These are phyloP conservation scores for Leucocoprinus gongylophorus DNA, from an alignment of 1,284 basidiomycete genomes.

Conservation along the genomic window DNA sequence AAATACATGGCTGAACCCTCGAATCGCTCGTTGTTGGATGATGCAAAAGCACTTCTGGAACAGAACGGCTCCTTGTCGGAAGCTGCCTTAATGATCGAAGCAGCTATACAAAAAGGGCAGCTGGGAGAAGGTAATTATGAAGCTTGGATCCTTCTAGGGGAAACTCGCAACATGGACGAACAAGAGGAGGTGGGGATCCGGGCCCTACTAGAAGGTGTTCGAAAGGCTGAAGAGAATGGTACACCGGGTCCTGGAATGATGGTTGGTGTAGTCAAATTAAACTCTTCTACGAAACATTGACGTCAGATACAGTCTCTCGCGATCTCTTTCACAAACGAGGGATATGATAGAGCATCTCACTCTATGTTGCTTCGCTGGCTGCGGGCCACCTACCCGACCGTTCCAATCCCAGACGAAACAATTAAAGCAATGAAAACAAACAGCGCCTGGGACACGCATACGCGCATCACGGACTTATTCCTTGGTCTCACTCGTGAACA, in stretches of 20 bases:
- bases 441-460: slow-evolving; percentile 82
- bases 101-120: slow-evolving; percentile 76
- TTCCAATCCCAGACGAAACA: slow-evolving; percentile 52
- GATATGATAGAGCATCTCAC: slow-evolving; percentile 84
- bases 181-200: slow-evolving; percentile 74
- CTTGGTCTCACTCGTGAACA: slow-evolving; percentile 79
- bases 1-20: slow-evolving; percentile 51
- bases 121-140: slow-evolving; percentile 78
- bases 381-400: slow-evolving; percentile 65
- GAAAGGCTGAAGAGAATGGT: slow-evolving; percentile 52
- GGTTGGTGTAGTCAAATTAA: slow-evolving; percentile 38
- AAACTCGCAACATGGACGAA: slow-evolving; percentile 96
- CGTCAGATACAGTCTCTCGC: slow-evolving; percentile 67
- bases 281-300: not conserved
- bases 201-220: slow-evolving; percentile 66
- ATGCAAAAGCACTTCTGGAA: slow-evolving; percentile 69
- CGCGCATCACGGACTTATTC: slow-evolving; percentile 78
- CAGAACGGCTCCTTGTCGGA: slow-evolving; percentile 82
- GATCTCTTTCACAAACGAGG: slow-evolving; percentile 97
- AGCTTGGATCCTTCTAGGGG: slow-evolving; percentile 90
- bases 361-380: slow-evolving; percentile 88
- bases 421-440: slow-evolving; percentile 49
- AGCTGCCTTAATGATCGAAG: slow-evolving; percentile 79
- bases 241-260: slow-evolving; percentile 76
- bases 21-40: slow-evolving; percentile 52